Conservation (phyloP, 2,329 filamentous ascomycete species). For the Aspergillus pseudotamarii region DNA sequence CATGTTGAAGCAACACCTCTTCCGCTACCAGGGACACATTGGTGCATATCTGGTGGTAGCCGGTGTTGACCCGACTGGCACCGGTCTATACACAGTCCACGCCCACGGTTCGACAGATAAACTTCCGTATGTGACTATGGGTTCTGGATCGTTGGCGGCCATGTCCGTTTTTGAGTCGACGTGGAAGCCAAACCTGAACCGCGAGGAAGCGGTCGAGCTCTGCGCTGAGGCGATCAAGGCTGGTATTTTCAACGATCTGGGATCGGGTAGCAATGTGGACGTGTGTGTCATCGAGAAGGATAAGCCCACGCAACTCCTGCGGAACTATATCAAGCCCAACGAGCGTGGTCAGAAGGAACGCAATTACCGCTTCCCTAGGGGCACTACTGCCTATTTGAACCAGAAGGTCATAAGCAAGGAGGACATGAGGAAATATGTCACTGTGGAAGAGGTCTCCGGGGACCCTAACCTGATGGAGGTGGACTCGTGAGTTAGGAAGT, state of each 20-base stretch:
- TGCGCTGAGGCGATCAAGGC: constrained; percentile 86
- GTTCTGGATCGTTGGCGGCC: constrained; percentile 89
- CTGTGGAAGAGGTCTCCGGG: constrained; percentile 79
- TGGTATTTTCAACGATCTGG: constrained; percentile 98
- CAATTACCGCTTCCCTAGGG: constrained; percentile 86
- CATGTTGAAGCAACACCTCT: constrained; percentile 98
- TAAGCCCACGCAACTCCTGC: constrained; percentile 83
- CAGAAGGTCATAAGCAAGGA: constrained; percentile 95
- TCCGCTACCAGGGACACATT: constrained; percentile 96
- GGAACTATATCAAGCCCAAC: constrained; percentile 93
- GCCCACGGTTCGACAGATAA: constrained; percentile 98
- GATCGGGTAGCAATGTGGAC: constrained; percentile 96
- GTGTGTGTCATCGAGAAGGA: constrained; percentile 93
- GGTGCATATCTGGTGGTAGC: constrained; percentile 97
- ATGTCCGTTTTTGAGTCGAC: constrained; percentile 98
- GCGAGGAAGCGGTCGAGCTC: constrained; percentile 80
- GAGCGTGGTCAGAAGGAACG: constrained; percentile 86
- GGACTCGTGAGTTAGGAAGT: constrained; percentile 45
- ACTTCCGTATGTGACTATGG: constrained; percentile 99
- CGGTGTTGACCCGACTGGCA: constrained; percentile 92
- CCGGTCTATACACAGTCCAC: constrained; percentile 96
- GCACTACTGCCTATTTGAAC: constrained; percentile 94
- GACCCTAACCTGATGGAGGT: constrained; percentile 70
- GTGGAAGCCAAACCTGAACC: constrained; percentile 79
- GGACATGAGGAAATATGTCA: constrained; percentile 92